phyloP scores from a whole-genome alignment of 2,329 filamentous ascomycete species.

The Cordyceps militaris region DNA sequence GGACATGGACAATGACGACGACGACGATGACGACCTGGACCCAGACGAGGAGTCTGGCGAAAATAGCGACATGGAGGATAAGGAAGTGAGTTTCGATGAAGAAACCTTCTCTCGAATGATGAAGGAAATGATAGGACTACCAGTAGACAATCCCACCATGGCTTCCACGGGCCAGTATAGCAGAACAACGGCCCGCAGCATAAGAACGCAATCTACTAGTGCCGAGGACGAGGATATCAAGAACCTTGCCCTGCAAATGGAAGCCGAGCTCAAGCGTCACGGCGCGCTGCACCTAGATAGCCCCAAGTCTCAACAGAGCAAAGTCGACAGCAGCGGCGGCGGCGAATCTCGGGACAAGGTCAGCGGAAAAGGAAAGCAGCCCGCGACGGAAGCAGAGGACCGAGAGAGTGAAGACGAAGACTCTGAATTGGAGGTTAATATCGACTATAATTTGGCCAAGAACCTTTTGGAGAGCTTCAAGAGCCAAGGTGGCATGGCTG shows the following conservation, averaged over 20 bases:
- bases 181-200: background rate
- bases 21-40: constrained; percentile 40
- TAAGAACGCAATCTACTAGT: background rate
- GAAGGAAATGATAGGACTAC: constrained; percentile 80
- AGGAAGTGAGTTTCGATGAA: constrained; percentile 75
- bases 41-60: constrained; percentile 47
- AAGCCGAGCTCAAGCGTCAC: constrained; percentile 62
- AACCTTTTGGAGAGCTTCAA: constrained; percentile 93
- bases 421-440: constrained; percentile 56
- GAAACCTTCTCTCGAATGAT: constrained; percentile 81
- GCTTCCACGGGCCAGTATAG: background rate
- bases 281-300: constrained; percentile 55
- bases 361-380: constrained; percentile 16
- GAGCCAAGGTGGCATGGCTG: constrained; percentile 75
- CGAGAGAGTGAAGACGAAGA: constrained; percentile 44
- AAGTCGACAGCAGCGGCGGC: constrained; percentile 17
- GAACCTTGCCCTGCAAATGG: constrained; percentile 61
- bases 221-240: constrained; percentile 54
- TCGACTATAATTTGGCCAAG: constrained; percentile 81
- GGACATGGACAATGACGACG: constrained; percentile 55
- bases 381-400: constrained; percentile 17
- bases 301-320: constrained; percentile 23
- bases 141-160: constrained; percentile 20
- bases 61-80: constrained; percentile 60
- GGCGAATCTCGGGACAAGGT: constrained; percentile 4